phyloP scores from a whole-genome alignment of 139 green algal genomes.

The Spirogloea muscicola region DNA sequence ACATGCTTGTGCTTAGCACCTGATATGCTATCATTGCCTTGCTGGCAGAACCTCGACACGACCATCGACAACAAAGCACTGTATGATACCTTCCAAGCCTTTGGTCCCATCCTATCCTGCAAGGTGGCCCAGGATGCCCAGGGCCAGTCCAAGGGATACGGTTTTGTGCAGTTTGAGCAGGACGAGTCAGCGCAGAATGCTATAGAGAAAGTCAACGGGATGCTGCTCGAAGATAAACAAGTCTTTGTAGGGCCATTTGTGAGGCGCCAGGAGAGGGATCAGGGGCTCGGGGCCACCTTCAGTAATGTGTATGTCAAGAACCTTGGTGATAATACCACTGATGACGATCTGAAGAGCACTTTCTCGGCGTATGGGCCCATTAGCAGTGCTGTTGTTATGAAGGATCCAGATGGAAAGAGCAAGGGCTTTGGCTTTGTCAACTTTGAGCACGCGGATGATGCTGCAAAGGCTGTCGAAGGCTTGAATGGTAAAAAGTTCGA shows the following conservation, averaged over 20 bases:
- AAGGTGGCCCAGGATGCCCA: constrained; percentile 50
- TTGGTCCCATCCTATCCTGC: constrained; percentile 57
- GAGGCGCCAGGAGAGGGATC: constrained; percentile 43
- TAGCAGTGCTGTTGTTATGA: constrained; percentile 47
- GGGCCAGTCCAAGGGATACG: constrained; percentile 55
- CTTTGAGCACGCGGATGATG: constrained; percentile 53
- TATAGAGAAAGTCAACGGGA: constrained; percentile 64
- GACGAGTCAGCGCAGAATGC: constrained; percentile 54
- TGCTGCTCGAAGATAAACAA: constrained; percentile 55
- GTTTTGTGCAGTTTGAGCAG: constrained; percentile 62
- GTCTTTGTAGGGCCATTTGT: constrained; percentile 57
- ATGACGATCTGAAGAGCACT: constrained; percentile 48
- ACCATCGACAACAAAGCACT: constrained; percentile 62
- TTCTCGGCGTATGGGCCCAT: constrained; percentile 49
- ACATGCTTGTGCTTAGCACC: not conserved
- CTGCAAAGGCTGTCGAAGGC: constrained; percentile 48
- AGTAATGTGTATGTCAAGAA: constrained; percentile 64
- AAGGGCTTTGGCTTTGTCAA: constrained; percentile 64
- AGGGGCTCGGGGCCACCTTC: constrained; percentile 44
- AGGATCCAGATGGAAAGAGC: constrained; percentile 50
- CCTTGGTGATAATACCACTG: constrained; percentile 36
- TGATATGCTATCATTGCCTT: not conserved
- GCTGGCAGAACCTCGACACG: constrained; percentile 57
- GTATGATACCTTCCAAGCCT: constrained; percentile 58
- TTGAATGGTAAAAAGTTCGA: constrained; percentile 47